Base-by-base conservation (phyloP, 2,329 filamentous ascomycete species). In the Cephalotrichum gorgonifer region DNA sequence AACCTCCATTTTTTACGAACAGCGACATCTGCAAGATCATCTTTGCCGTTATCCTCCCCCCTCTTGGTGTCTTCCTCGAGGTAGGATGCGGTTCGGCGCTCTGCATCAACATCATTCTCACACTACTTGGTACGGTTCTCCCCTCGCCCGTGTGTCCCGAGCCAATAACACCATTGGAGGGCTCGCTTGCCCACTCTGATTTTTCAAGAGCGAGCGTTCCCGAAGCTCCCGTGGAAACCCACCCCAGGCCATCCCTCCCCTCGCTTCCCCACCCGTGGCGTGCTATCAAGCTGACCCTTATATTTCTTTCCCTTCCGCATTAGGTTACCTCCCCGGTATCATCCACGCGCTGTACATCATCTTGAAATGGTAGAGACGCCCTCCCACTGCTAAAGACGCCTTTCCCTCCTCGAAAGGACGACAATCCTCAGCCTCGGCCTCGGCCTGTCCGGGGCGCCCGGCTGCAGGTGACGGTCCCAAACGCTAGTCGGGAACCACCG, bases 331-430 rank as follows among this genome's bases (percentile, higher is more conserved):
- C 61, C 85, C 85, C 55, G 86, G 88, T 68, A 90, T 95, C 72
- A 88, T 95, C 67, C 89, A 95, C 75, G 89, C 89, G 54, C 72
- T 95, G 73, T 95, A 93, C 78, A 90, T 95, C 62, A 93, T 95
- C 58, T 76, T 93, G 61, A 93, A 91, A 71, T 91, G 89, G 66
- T 94, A 88, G n/a, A 20, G 9, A n/a, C 15, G 15, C 11, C 33
- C 33, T 38, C 33, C n/a, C 33, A 38, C 8, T 6, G 8, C 8
- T 5, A 35, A 35, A 38, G 3, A 4, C n/a, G 33, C 33, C 11
- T n/a, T n/a, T n/a, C 33, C n/a, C 33, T 12, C 33, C 33, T n/a
- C 33, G 9, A n/a, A n/a, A n/a, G n/a, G n/a, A n/a, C n/a, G n/a
- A n/a, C n/a, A n/a, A n/a, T n/a, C n/a, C 5, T 31, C 4, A 4